phyloP scores from a whole-genome alignment of 1,284 basidiomycete species.

The Naganishia liquefaciens region DNA sequence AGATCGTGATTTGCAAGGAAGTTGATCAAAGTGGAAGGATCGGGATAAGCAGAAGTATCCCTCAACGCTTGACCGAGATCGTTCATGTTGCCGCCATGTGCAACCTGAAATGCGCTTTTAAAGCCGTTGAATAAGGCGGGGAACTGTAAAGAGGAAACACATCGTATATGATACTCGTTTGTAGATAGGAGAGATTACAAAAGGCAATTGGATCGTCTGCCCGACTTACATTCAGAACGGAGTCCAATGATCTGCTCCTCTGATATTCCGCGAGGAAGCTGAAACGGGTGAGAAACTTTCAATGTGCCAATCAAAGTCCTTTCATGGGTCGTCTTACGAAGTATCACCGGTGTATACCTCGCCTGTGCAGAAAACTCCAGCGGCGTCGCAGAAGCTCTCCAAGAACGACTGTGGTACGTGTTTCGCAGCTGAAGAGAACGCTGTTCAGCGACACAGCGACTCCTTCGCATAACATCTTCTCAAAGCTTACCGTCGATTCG shows the following conservation, averaged over 20 bases:
- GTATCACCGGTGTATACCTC: slow-evolving; percentile 69
- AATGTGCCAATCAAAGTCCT: background rate
- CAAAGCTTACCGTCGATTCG: slow-evolving; percentile 65
- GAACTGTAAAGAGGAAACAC: slow-evolving; percentile 1
- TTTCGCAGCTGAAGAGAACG: slow-evolving; percentile 63
- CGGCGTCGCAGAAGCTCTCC: slow-evolving; percentile 63
- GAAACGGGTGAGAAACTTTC: background rate
- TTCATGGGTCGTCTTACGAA: slow-evolving; percentile 47
- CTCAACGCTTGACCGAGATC: slow-evolving; percentile 63
- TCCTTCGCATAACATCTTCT: background rate
- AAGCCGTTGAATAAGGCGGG: slow-evolving; percentile 56
- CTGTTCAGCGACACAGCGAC: background rate
- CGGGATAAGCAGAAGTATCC: slow-evolving; percentile 58
- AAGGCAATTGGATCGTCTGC: background rate
- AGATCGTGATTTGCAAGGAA: slow-evolving; percentile 83
- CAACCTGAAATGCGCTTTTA: slow-evolving; percentile 64
- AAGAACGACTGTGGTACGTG: slow-evolving; percentile 54
- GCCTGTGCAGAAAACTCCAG: slow-evolving; percentile 79
- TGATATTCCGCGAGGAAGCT: slow-evolving; percentile 46
- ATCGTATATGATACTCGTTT: background rate
- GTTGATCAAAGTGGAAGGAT: slow-evolving; percentile 65
- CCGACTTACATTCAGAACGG: slow-evolving; percentile 43
- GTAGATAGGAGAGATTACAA: background rate
- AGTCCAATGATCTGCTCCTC: slow-evolving; percentile 48
- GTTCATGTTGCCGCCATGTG: slow-evolving; percentile 64